phyloP scores from a whole-genome alignment of 306 rosid genomes.

The Malus asiatica region DNA sequence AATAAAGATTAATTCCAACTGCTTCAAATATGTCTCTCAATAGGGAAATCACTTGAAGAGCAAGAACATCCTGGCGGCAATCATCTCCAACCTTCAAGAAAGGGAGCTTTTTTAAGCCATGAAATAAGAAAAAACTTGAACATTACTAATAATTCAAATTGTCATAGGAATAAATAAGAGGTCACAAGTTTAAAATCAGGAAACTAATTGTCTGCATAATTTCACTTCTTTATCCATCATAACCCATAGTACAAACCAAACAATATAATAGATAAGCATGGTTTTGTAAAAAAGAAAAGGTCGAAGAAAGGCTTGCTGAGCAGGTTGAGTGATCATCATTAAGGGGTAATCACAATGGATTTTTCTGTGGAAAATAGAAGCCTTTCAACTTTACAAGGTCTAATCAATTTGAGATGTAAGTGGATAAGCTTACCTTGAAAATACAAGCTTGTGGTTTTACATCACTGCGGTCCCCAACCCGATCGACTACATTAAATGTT shows the following conservation, averaged over 20 bases:
- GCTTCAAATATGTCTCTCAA: conserved; percentile 94
- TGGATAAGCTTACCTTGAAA: conserved; percentile 63
- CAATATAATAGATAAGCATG: not conserved
- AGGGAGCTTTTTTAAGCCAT: conserved; percentile 26
- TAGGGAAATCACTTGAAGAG: conserved; percentile 95
- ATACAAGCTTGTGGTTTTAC: conserved; percentile 92
- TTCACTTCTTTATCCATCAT: not conserved
- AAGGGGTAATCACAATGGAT: conserved; percentile 6
- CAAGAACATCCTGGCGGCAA: conserved; percentile 99
- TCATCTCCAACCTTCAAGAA: conserved; percentile 89
- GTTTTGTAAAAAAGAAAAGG: not conserved
- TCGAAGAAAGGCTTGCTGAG: not conserved
- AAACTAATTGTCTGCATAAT: not conserved
- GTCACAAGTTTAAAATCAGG: not conserved
- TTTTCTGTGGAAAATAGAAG: not conserved
- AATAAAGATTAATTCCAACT: conserved; percentile 78
- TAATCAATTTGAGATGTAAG: not conserved
- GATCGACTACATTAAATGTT: conserved; percentile 76
- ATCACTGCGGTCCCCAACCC: conserved; percentile 63
- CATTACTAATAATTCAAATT: not conserved
- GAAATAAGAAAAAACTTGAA: not conserved
- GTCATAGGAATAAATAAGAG: not conserved
- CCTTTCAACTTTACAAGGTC: conserved; percentile 4
- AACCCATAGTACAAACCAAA: not conserved
- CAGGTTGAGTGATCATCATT: conserved; percentile 6